phyloP scores from a whole-genome alignment of 305 asterid species.

The Fraxinus platypoda region DNA sequence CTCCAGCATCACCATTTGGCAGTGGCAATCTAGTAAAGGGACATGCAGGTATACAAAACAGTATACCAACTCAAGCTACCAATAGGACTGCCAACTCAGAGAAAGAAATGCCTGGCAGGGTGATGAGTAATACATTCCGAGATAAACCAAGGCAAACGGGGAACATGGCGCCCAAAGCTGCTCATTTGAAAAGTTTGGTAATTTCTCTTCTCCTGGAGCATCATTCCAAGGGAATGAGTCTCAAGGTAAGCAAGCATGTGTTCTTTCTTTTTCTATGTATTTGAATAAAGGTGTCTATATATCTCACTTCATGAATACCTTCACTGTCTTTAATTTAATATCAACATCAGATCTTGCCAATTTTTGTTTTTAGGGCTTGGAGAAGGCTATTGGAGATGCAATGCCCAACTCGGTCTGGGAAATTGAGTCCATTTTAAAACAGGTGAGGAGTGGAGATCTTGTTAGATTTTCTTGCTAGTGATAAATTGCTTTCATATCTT shows the following conservation, averaged over 20 bases:
- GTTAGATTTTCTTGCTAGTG: conserved; percentile 15
- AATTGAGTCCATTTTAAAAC: conserved; percentile 81
- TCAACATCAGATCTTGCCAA: conserved; percentile 18
- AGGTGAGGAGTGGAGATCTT: conserved; percentile 50
- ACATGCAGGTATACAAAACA: conserved; percentile 41
- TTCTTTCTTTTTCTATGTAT: background rate
- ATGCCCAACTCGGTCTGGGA: conserved; percentile 65
- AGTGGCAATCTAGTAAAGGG: conserved; percentile 55
- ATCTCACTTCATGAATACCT: conserved; percentile 4
- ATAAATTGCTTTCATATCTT: conserved; percentile 13
- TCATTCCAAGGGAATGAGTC: conserved; percentile 77
- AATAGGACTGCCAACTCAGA: conserved; percentile 50
- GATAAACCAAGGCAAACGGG: conserved; percentile 50
- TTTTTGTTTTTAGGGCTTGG: conserved; percentile 62
- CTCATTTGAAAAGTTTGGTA: conserved; percentile 70
- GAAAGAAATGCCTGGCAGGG: conserved; percentile 55
- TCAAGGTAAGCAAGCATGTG: conserved; percentile 54
- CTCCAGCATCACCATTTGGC: conserved; percentile 56
- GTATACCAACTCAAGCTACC: conserved; percentile 38
- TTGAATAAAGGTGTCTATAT: background rate
- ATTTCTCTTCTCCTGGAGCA: conserved; percentile 70
- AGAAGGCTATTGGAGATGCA: conserved; percentile 82
- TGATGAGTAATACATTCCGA: conserved; percentile 35
- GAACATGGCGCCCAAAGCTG: conserved; percentile 42
- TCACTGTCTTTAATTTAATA: conserved; percentile 20